Percentiles rank a stretch among this genome's conserved stretches.
These are phyloP conservation scores for Pisolithus marmoratus DNA, from an alignment of 768 basidiomycete species.

Conservation along the genomic window DNA sequence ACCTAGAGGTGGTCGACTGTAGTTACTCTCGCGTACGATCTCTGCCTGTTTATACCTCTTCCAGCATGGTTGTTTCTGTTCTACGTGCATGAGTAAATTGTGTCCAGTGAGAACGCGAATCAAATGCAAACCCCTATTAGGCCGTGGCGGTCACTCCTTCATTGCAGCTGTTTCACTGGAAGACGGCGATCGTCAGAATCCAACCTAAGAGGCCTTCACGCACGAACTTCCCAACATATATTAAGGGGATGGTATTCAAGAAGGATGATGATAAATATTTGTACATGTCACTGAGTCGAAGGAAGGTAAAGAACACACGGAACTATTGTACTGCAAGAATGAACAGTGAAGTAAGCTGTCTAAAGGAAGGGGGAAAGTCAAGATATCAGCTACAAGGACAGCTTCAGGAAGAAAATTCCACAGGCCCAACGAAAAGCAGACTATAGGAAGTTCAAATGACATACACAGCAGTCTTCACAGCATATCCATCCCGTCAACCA, in stretches of 20 bases:
- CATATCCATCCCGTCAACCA: conserved; percentile 7
- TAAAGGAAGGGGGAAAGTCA: conserved; percentile 1
- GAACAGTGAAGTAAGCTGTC: conserved; percentile 9
- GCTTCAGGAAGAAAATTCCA: conserved; percentile 14
- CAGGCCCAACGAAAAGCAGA: conserved; percentile 1
- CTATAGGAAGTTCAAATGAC: conserved; percentile 10
- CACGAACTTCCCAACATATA: background rate
- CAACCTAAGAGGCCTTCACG: background rate
- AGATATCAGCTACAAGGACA: conserved; percentile 14
- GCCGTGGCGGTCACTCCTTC: too few relatives aligned
- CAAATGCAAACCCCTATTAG: too few relatives aligned
- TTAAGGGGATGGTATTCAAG: background rate
- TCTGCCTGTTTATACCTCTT: conserved; percentile 17
- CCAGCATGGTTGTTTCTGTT: conserved; percentile 4
- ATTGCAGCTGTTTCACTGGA: too few relatives aligned
- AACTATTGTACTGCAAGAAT: conserved; percentile 8
- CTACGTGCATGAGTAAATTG: background rate
- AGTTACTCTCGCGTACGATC: background rate
- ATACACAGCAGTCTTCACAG: background rate
- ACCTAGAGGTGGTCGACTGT: too few relatives aligned
- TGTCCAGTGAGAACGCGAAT: background rate
- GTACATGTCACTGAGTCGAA: conserved; percentile 12
- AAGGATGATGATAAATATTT: conserved; percentile 10
- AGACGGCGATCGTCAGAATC: background rate
- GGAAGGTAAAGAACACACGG: conserved; percentile 1